Evolutionary conservation across 2,329 filamentous ascomycete genomes (phyloP), one percentile per base, ranked within the genome.

Genomic region (Xylaria sp.): DNA sequence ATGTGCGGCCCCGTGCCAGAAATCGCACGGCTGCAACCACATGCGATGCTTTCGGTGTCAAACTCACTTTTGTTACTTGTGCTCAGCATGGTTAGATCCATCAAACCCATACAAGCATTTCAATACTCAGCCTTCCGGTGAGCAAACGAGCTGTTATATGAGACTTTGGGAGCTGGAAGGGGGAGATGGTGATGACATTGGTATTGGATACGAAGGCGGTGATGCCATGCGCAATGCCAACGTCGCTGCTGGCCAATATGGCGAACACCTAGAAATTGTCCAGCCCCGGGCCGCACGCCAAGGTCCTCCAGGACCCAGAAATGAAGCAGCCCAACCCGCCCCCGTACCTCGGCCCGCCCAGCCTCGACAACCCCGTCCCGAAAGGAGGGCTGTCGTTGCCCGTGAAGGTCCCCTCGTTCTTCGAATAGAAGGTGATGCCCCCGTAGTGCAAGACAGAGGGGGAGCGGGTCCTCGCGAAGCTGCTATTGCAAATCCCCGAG

Each of bases 61-160:
- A 60, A 92, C 93, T 1, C 95, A 98, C 79, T 98, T 98, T 79
- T 99, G 96, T 82, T 98, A 98, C 74, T 86, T 98, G 1, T 98
- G 96, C 78, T 91, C 92, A 0, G 87, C 90, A n/a, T 98, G 93
- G 92, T 85, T 99, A 50, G 87, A 91, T 65, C 88, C 92, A 0
- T 84, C 83, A 21, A 96, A 97, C 74, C 94, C 94, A 0, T 98
- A 98, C 77, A 82, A 86, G 63, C 96, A 99, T 79, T 99, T 94
- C 83, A 97, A 97, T 77, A 85, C 88, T 32, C 81, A 83, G 60
- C 84, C 87, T 18, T 77, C 77, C 50, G 85, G 84, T 1, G 80
- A 80, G 51, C 74, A 82, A 37, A 92, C 89, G 1, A 83, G 84
- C 12, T 99, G 96, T 78, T 97, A 91, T 76, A 92, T 92, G 85